A percentile compares a stretch with the other conserved stretches of the same genome.
Conservation (phyloP, 495 filamentous ascomycete species). For the Halenospora varia region DNA sequence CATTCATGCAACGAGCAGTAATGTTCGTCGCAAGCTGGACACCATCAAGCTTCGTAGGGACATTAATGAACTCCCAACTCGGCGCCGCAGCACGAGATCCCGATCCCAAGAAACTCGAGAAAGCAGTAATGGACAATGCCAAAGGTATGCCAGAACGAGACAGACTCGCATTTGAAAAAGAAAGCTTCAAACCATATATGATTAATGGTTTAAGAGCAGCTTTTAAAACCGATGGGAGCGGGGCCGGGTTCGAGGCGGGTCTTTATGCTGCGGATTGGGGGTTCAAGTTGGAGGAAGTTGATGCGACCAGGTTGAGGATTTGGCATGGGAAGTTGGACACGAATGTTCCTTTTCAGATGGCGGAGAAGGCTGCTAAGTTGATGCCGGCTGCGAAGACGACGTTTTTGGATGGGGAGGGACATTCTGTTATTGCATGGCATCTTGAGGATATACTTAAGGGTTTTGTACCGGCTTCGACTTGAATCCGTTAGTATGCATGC, state of each 20-base stretch:
- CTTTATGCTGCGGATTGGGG: slow-evolving; percentile 3
- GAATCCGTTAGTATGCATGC: background rate
- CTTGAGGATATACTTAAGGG: background rate
- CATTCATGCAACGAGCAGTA: background rate
- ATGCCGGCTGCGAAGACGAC: background rate
- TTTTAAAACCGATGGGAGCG: background rate
- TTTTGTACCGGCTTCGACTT: background rate
- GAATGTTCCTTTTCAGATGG: slow-evolving; percentile 5
- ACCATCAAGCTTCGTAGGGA: slow-evolving; percentile 3
- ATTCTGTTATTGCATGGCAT: background rate
- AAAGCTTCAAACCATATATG: background rate
- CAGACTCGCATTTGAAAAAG: background rate
- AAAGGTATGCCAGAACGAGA: background rate
- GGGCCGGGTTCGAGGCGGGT: background rate
- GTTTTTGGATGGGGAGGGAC: slow-evolving; percentile 4
- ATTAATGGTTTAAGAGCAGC: background rate
- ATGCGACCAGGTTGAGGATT: background rate
- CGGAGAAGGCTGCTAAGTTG: slow-evolving; percentile 2
- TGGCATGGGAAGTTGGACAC: slow-evolving; percentile 8
- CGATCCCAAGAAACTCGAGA: slow-evolving; percentile 1
- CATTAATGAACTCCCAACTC: slow-evolving; percentile 1
- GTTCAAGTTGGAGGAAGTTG: slow-evolving; percentile 7
- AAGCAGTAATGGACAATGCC: background rate
- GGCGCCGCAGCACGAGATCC: slow-evolving; percentile 4
- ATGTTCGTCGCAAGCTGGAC: background rate